These are phyloP conservation scores for Lyophyllum semitale DNA, from an alignment of 768 basidiomycete species.

Conservation along the genomic window DNA sequence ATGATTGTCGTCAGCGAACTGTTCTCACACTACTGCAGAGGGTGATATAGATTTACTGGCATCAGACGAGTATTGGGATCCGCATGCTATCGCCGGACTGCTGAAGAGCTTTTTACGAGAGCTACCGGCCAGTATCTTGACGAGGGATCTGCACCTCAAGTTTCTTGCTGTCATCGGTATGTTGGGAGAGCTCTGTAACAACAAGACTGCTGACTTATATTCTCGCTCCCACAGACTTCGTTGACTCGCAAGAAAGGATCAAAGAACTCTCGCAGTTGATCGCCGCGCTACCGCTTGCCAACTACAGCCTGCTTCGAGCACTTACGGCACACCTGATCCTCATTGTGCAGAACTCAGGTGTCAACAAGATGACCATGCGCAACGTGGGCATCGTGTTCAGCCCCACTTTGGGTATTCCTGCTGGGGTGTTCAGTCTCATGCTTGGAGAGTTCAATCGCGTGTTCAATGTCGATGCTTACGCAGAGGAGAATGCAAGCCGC, in stretches of 20 bases:
- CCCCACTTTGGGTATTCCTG: slow-evolving; percentile 97
- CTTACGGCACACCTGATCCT: slow-evolving; percentile 93
- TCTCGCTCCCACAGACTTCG: slow-evolving; percentile 63
- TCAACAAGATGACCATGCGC: slow-evolving; percentile 98
- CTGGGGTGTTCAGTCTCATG: slow-evolving; percentile 94
- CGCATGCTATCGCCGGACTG: slow-evolving; percentile 94
- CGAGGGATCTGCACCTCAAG: slow-evolving; percentile 85
- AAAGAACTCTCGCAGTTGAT: slow-evolving; percentile 85
- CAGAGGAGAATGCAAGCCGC: slow-evolving; percentile 27
- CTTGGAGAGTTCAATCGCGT: slow-evolving; percentile 91
- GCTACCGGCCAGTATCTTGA: slow-evolving; percentile 89
- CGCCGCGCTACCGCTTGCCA: slow-evolving; percentile 83
- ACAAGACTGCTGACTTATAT: slow-evolving; percentile 2
- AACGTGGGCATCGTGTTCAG: slow-evolving; percentile 99
- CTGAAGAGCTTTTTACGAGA: slow-evolving; percentile 94
- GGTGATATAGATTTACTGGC: slow-evolving; percentile 92
- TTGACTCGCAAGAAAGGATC: slow-evolving; percentile 86
- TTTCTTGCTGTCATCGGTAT: slow-evolving; percentile 93
- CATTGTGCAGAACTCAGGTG: slow-evolving; percentile 84
- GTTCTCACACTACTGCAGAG: slow-evolving; percentile 50
- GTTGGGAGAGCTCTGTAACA: slow-evolving; percentile 28
- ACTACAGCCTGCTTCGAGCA: slow-evolving; percentile 92
- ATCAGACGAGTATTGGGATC: slow-evolving; percentile 94
- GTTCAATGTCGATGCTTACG: slow-evolving; percentile 75
- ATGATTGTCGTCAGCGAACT: slow-evolving; percentile 6